Percentiles rank a stretch among this genome's conserved stretches.
Evolutionary conservation across 75 land plant genomes (phyloP).

Genomic region (Picea sitchensis): DNA sequence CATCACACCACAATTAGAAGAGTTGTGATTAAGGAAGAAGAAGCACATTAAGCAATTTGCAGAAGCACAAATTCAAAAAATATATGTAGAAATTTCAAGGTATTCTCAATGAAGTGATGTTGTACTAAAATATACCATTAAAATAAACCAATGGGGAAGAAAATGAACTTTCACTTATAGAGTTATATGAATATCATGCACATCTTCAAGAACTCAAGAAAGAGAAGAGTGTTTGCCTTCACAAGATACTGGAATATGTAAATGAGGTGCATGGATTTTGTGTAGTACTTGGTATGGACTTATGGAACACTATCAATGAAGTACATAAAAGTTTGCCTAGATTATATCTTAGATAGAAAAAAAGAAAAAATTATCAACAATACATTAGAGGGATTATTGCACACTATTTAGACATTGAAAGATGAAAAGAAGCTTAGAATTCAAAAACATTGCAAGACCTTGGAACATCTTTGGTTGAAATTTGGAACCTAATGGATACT

Average conservation of each 20-base stretch:
- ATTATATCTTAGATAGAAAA: slow-evolving; percentile 14
- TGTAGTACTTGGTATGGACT: slow-evolving; percentile 16
- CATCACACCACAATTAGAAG: slow-evolving; percentile 58
- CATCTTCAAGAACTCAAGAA: slow-evolving; percentile 69
- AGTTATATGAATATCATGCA: slow-evolving; percentile 55
- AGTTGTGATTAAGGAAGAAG: slow-evolving; percentile 45
- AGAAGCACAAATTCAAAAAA: slow-evolving; percentile 64
- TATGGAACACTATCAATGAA: slow-evolving; percentile 15
- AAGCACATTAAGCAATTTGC: slow-evolving; percentile 52
- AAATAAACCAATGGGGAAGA: slow-evolving; percentile 30
- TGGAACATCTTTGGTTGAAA: slow-evolving; percentile 47
- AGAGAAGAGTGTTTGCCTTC: slow-evolving; percentile 58
- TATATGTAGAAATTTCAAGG: slow-evolving; percentile 55
- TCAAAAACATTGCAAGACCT: slow-evolving; percentile 61
- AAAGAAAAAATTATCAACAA: slow-evolving; percentile 36
- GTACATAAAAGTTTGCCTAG: slow-evolving; percentile 28
- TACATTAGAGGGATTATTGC: slow-evolving; percentile 19
- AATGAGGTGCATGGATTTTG: slow-evolving; percentile 23
- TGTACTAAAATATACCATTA: background rate
- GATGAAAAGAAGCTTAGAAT: slow-evolving; percentile 39
- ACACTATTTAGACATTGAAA: slow-evolving; percentile 30
- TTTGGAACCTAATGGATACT: slow-evolving; percentile 75
- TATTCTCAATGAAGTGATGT: slow-evolving; percentile 14
- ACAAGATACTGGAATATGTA: slow-evolving; percentile 22
- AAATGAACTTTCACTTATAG: slow-evolving; percentile 57